A percentile compares a stretch with the other conserved stretches of the same genome.
These are phyloP conservation scores for Geotrichum histeridarum DNA, from an alignment of 1,139 yeast genomes.

Conservation along the genomic window DNA sequence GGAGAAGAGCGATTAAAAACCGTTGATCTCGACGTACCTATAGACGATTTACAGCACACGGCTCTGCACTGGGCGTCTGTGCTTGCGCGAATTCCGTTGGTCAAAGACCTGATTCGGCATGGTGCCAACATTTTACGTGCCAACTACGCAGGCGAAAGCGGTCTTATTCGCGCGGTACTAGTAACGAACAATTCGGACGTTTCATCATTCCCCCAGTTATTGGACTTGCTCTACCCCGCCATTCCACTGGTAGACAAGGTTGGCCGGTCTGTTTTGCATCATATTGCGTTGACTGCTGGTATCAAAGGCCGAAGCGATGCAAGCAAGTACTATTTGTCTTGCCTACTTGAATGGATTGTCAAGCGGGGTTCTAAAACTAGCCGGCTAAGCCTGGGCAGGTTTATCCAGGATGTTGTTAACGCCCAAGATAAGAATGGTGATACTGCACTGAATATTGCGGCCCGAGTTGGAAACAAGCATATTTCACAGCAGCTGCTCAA, in stretches of 20 bases:
- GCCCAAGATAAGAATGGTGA: conserved; percentile 82
- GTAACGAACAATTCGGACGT: conserved; percentile 83
- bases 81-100: conserved; percentile 70
- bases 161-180: conserved; percentile 79
- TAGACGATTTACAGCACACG: conserved; percentile 90
- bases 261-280: conserved; percentile 87
- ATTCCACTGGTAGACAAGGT: conserved; percentile 66
- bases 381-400: conserved; percentile 52
- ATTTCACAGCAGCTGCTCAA: conserved; percentile 75
- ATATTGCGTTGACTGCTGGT: conserved; percentile 75
- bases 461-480: conserved; percentile 77
- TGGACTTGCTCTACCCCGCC: conserved; percentile 73
- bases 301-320: conserved; percentile 65
- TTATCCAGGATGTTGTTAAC: conserved; percentile 64
- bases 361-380: conserved; percentile 43
- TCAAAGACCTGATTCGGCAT: conserved; percentile 62
- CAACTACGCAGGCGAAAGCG: conserved; percentile 83
- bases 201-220: conserved; percentile 63
- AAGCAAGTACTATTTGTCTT: conserved; percentile 68
- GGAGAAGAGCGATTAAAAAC: conserved; percentile 17
- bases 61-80: conserved; percentile 97
- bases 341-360: conserved; percentile 79
- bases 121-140: conserved; percentile 68
- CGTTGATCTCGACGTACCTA: conserved; percentile 58
- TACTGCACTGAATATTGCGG: conserved; percentile 80